A percentile compares a stretch with the other conserved stretches of the same genome.
Evolutionary conservation across 2,329 filamentous ascomycete genomes (phyloP).

Genomic region (Curvularia spicifera): DNA sequence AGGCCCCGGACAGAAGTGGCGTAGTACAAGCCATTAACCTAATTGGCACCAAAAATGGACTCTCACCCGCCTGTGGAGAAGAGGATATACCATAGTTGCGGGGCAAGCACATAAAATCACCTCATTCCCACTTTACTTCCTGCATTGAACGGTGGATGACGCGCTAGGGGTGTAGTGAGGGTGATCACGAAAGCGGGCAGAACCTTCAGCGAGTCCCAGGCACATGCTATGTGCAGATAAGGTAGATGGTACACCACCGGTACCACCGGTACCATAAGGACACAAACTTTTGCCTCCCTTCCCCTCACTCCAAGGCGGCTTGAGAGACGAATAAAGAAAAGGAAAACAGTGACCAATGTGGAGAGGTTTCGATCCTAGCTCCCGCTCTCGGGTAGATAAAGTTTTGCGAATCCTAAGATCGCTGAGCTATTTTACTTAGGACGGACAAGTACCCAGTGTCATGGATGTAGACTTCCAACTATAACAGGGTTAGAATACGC

Average conservation of each 20-base stretch:
- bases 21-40: conserved; percentile 27
- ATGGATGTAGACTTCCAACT: conserved; percentile 17
- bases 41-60: conserved; percentile 27
- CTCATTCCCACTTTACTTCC: conserved; percentile 23
- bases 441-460: conserved; percentile 19
- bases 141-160: conserved; percentile 11
- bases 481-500: conserved; percentile 18
- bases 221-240: background rate
- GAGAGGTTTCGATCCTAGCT: conserved; percentile 45
- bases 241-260: conserved; percentile 7
- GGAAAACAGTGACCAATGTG: conserved; percentile 26
- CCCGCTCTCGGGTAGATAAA: conserved; percentile 44
- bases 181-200: background rate
- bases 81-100: conserved; percentile 20
- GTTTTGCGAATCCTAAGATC: conserved; percentile 33
- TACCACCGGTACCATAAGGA: conserved; percentile 3
- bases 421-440: conserved; percentile 24
- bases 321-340: conserved; percentile 9
- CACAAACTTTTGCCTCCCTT: background rate
- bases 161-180: conserved; percentile 5
- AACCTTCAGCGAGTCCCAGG: conserved; percentile 12
- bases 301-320: conserved; percentile 7
- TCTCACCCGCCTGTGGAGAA: conserved; percentile 22
- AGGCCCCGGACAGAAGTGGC: conserved; percentile 24
- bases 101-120: conserved; percentile 26